Base-by-base conservation (phyloP, 169 alveolate genomes). In the Miamiensis avidus region DNA sequence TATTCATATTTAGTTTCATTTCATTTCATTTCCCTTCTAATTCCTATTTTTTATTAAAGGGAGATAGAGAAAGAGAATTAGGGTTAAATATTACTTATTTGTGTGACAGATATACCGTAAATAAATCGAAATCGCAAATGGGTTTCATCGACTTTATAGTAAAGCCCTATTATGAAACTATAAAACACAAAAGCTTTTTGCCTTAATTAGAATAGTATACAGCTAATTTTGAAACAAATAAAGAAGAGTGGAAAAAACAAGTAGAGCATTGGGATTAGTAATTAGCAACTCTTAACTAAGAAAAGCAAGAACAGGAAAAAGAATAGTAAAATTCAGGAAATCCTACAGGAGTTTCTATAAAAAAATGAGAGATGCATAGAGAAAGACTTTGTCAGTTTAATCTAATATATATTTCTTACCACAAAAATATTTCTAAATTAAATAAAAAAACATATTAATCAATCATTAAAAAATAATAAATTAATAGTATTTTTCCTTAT, bases 61-160 rank as follows among this genome's bases (percentile, higher is more conserved):
- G 90, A 29, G 90, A 86, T 75, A 74, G 49, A 86, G 90, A 86
- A 81, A 86, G 79, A 76, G 77, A 86, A 74, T 34, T 76, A 34
- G 87, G 87, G 1, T 34, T 86, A 26, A 81, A 86, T 29, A 75
- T 86, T 6, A 75, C 87, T 74, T 79, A 79, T 74, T 84, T 86
- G 31, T 86, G 90, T 81, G 90, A 86, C 29, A 78, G 90, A 69
- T 79, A 34, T 27, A 86, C 90, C 25, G 81, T 87, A 4, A 86
- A 86, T 81, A 82, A 76, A 32, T 78, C 87, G 1, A 86, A 86
- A 81, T 31, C 82, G 1, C 65, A 86, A 65, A 76, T 82, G 16
- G 90, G 90, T 29, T 86, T 86, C 65, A 86, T 86, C 1, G 90
- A 86, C 64, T 86, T 86, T 81, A 81, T 86, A 34, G 90, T 86